Base-by-base conservation (phyloP, 2,329 filamentous ascomycete species). In the Dryadomyces quercivorus region DNA sequence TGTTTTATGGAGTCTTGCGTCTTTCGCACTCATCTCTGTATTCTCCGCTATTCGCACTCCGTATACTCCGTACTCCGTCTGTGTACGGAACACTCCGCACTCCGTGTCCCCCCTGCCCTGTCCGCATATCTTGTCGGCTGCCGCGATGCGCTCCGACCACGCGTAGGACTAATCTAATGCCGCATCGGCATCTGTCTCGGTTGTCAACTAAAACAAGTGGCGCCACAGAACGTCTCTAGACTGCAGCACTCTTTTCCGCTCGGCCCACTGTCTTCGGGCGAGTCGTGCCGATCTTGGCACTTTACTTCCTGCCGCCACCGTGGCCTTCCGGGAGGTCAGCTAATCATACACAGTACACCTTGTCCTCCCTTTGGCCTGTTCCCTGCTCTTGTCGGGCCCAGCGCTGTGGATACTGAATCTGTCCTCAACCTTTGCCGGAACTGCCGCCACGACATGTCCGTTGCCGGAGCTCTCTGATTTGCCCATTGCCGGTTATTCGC, bases 241-340 rank as follows among this genome's bases (percentile, higher is more conserved):
- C 21, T 22, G 21, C 44, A 20, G 6, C 16, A 18, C 18, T 43
- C 42, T 15, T 12, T 22, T 46, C 13, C 44, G 21, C 8, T 22
- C 20, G 44, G 26, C 22, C 46, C 16, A 26, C 22, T 26, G 12
- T 9, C 36, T 40, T 59, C 57, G 57, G 57, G 47, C 52, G 49
- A 56, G 50, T 56, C 56, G 40, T 59, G 57, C 57, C 57, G 57
- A 59, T 48, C 46, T 38, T 52, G 49, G 51, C 40, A 16, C 10
- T 21, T 21, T 31, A n/a, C 43, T 12, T 20, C 4, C 34, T 40
- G 44, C 44, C 18, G 34, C 31, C 31, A 38, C 47, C 18, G n/a
- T 38, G 18, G 31, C 5, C 34, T 12, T 12, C 12, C n/a, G 22
- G 20, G 12, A 22, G 5, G 5, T 12, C 6, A 13, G 8, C 26